Conservation (phyloP, 2,329 filamentous ascomycete species). For the Claviceps citrina region DNA sequence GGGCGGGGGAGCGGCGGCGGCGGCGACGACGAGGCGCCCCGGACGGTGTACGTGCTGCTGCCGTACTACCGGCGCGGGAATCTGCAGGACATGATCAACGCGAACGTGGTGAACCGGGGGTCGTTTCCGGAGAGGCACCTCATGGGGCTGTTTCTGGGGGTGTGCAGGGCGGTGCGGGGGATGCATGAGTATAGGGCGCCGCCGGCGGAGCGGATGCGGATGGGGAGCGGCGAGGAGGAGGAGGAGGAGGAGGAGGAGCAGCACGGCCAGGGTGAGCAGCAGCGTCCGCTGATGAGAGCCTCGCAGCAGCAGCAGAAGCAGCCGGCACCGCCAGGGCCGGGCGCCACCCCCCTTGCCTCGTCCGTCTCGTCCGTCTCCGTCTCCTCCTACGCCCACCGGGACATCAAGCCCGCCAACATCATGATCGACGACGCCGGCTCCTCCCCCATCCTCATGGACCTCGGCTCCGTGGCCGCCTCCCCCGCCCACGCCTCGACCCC, state of each 20-base stretch:
- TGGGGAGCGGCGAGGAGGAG: constrained; percentile 22
- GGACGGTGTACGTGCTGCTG: constrained; percentile 91
- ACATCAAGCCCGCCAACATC: constrained; percentile 96
- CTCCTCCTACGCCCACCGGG: constrained; percentile 88
- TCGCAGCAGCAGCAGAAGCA: too few species aligned
- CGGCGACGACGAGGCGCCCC: constrained; percentile 45
- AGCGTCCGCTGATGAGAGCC: constrained; percentile 76
- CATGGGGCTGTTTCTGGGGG: constrained; percentile 81
- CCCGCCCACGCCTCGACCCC: constrained; percentile 82
- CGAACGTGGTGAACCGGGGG: constrained; percentile 90
- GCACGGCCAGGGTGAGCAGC: constrained; percentile 50
- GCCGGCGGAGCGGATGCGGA: constrained; percentile 35
- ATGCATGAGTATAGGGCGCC: constrained; percentile 71
- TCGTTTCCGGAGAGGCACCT: constrained; percentile 75
- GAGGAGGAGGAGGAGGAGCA: constrained; percentile 15
- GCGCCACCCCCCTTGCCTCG: neutral
- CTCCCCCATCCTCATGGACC: constrained; percentile 89
- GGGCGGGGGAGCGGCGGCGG: constrained; percentile 18
- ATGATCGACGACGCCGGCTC: constrained; percentile 92
- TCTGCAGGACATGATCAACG: constrained; percentile 95
- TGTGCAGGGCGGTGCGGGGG: constrained; percentile 70
- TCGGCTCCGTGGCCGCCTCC: constrained; percentile 77
- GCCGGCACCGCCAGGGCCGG: too few species aligned
- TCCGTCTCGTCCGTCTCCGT: too few species aligned
- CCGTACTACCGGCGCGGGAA: constrained; percentile 94